Percentiles rank a stretch among this genome's conserved stretches.
Evolutionary conservation across 164 flowering plant genomes (phyloP).

Genomic region (Kalanchoe fedtschenkoi): DNA sequence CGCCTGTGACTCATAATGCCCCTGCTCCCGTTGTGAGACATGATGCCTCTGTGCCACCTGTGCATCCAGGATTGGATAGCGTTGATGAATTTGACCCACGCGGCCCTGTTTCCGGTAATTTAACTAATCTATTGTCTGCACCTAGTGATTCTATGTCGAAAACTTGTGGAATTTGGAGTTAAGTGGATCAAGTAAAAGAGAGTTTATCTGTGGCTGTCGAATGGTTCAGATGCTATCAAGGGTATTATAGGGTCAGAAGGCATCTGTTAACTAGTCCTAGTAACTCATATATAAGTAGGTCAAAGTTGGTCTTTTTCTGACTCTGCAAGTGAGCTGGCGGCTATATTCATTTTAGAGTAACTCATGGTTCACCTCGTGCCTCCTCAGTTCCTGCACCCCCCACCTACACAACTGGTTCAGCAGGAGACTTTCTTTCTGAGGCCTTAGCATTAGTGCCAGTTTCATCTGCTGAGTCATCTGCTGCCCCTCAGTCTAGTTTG

Average conservation of each 20-base stretch:
- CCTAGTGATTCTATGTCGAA: neutral
- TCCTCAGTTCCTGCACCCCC: constrained; percentile 31
- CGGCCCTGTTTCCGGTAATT: constrained; percentile 52
- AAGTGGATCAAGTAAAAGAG: neutral
- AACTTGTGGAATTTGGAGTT: neutral
- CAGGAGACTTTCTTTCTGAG: constrained; percentile 55
- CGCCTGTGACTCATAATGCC: no score
- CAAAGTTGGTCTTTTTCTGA: neutral
- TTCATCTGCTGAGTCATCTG: constrained; percentile 16
- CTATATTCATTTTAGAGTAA: neutral
- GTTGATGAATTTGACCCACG: constrained; percentile 97
- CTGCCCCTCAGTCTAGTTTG: constrained; percentile 30
- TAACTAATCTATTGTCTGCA: neutral
- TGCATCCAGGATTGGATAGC: constrained; percentile 28
- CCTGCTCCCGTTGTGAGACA: constrained; percentile 8
- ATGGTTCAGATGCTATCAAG: neutral
- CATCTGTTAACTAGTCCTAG: no score
- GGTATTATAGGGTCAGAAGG: neutral
- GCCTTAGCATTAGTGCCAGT: constrained; percentile 49
- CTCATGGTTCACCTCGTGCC: neutral
- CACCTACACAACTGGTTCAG: constrained; percentile 30
- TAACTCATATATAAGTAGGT: no score
- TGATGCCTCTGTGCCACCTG: constrained; percentile 25
- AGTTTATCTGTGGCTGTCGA: neutral
- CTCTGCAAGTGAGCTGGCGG: neutral